Evolutionary conservation across 2,329 filamentous ascomycete genomes (phyloP).

Genomic region (Aspergillus alliaceus): DNA sequence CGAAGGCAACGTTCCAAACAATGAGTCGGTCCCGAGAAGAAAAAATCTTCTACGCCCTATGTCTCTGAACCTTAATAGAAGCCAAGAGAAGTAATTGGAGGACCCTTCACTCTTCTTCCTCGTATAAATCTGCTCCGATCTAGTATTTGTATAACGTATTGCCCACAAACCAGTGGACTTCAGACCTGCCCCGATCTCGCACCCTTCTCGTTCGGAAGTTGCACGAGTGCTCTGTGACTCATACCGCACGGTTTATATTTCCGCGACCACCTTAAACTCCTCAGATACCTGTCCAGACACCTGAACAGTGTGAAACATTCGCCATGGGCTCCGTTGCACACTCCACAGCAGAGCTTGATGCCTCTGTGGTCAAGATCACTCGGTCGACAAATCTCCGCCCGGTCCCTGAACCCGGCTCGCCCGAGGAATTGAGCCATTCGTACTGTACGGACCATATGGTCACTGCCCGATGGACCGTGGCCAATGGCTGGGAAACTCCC

Average conservation of each 20-base stretch:
- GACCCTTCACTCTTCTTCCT: background rate
- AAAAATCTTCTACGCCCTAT: constrained; percentile 1
- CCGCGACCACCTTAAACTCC: background rate
- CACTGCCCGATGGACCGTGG: constrained; percentile 65
- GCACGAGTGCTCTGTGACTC: constrained; percentile 3
- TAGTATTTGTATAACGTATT: constrained; percentile 2
- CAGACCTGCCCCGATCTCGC: background rate
- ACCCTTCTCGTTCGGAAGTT: background rate
- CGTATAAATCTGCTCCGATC: background rate
- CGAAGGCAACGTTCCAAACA: constrained; percentile 12
- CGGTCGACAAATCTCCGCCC: constrained; percentile 34
- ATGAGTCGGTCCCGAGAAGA: constrained; percentile 5
- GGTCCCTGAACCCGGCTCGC: constrained; percentile 40
- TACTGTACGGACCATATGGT: constrained; percentile 85
- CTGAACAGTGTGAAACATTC: background rate
- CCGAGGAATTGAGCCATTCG: constrained; percentile 41
- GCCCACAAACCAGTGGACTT: background rate
- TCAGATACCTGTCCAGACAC: background rate
- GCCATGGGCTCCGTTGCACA: constrained; percentile 34
- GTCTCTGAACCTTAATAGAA: background rate
- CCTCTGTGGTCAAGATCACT: constrained; percentile 41
- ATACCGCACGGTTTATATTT: background rate
- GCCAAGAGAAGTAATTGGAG: background rate
- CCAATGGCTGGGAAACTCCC: constrained; percentile 70
- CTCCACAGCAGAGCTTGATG: constrained; percentile 37